Base-by-base conservation (phyloP, 306 rosid genomes). In the Canavalia gladiata region DNA sequence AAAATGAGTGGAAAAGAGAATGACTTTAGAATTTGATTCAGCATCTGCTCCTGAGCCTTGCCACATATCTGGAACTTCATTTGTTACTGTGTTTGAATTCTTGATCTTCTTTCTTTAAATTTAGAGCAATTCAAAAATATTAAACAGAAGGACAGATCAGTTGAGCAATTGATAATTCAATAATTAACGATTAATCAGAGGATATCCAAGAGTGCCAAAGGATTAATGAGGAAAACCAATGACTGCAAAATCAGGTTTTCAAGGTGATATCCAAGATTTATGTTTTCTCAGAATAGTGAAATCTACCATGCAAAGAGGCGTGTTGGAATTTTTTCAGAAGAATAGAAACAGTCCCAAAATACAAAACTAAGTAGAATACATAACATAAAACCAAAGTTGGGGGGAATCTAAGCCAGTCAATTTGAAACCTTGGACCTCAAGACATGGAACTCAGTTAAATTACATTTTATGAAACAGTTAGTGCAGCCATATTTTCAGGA, bases 31-130 rank as follows among this genome's bases (percentile, higher is more conserved):
- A 84, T 78, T 84, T 64, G 86, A 84, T 50, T 69, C 71, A 39
- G 60, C 63, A 8, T 79, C 81, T 62, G 46, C 82, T 76, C 72
- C 84, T 51, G 84, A 84, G 18, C 78, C 78, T 83, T 11, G 41
- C 70, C 87, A 82, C 76, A 81, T 89, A 81, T 83, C 92, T 30
- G 88, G 89, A 66, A 60, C 77, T 76, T 73, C 88, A 28, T 78
- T 92, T 41, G 59, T 18, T 18, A 18, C 25, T 6, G 12, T 9
- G 39, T 60, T 77, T 41, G 56, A 54, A 55, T 50, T 77, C 74
- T 66, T 66, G 75, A 55, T 6, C 64, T 9, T 64, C 63, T 76
- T 54, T 7, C 55, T 29, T 58, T 52, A 29, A 74, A 43, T 42
- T 51, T 28, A 72, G 25, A 74, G 45, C 30, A 7, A 58, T 57